Evolutionary conservation across 371 early-diverging fungal genomes (phyloP).

Genomic region (Nematocida minor): DNA sequence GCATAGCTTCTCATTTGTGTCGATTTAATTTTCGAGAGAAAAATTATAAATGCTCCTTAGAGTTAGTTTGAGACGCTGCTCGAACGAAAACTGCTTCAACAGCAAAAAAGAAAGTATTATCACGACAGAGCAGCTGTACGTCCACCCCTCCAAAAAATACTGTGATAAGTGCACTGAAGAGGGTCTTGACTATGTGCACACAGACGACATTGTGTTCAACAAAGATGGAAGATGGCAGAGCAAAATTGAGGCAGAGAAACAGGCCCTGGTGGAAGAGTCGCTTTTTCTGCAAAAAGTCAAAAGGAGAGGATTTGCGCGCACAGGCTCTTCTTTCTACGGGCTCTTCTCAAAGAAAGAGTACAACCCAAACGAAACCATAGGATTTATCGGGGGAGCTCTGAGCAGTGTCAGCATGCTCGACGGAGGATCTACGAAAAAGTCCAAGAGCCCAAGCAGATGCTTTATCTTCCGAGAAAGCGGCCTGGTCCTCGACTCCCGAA

Average conservation of each 20-base stretch:
- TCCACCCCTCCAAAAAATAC: background rate
- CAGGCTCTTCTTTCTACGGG: background rate
- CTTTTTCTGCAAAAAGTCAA: constrained; percentile 17
- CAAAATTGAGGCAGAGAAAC: background rate
- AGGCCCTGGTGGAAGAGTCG: constrained; percentile 15
- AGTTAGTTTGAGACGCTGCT: constrained; percentile 8
- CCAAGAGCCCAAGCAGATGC: constrained; percentile 7
- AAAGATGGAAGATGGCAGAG: background rate
- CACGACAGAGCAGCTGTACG: background rate
- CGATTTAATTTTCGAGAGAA: constrained; percentile 39
- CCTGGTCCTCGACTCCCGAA: constrained; percentile 20
- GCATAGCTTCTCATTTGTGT: background rate
- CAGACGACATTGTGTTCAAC: background rate
- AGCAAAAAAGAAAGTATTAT: background rate
- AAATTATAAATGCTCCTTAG: constrained; percentile 43
- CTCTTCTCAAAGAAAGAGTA: constrained; percentile 38
- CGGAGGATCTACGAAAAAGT: background rate
- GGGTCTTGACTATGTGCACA: constrained; percentile 38
- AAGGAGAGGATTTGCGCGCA: background rate
- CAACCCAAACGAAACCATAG: constrained; percentile 31
- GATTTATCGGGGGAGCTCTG: constrained; percentile 14
- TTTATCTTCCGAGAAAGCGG: constrained; percentile 25
- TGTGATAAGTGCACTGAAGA: constrained; percentile 24
- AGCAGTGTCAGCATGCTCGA: background rate
- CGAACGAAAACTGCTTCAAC: constrained; percentile 21